Base-by-base conservation (phyloP, 1,139 yeast species). In the Taiozyma sp. region DNA sequence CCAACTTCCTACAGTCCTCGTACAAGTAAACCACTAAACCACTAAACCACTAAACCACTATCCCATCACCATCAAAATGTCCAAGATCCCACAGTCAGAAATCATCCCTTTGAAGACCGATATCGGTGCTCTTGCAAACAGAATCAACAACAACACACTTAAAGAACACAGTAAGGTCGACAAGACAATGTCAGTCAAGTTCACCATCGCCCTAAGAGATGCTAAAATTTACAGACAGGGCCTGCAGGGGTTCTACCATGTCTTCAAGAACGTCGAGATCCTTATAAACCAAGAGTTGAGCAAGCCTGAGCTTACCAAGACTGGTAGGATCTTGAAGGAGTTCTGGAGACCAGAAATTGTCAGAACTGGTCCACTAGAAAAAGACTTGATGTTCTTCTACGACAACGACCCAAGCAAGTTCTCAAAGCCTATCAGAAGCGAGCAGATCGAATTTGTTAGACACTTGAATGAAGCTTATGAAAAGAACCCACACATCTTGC, bases 201-300 rank as follows among this genome's bases (percentile, higher is more conserved):
- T 88, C 59, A 88, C 90, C 10, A 70, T 87, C 48, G 96, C 95
- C 2, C 70, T 87, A 53, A 75, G 90, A 62, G 91, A 88, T 64
- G 79, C 84, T 45, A 81, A 79, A 58, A 81, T 87, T 44, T 88
- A 83, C 70, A 80, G 95, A 66, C 95, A 88, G 66, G 95, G 93
- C 19, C 72, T 88, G 51, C 89, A 85, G 64, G 76, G 85, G 50
- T 88, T 84, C 66, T 88, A 85, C 68, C 91, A 85, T 63, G 81
- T 86, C 13, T 88, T 87, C 70, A 75, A 75, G 42, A 74, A 88
- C 19, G 81, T 87, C 52, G 96, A 88, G 66, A 72, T 71, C 45
- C 66, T 79, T 45, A 68, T 85, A 53, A 68, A 72, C 48, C 64
- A 73, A 49, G 83, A 83, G 58, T 66, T 81, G 45, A 70, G 69